Base-by-base conservation (phyloP, 805 yeast species). In the Candida sphagnicola region DNA sequence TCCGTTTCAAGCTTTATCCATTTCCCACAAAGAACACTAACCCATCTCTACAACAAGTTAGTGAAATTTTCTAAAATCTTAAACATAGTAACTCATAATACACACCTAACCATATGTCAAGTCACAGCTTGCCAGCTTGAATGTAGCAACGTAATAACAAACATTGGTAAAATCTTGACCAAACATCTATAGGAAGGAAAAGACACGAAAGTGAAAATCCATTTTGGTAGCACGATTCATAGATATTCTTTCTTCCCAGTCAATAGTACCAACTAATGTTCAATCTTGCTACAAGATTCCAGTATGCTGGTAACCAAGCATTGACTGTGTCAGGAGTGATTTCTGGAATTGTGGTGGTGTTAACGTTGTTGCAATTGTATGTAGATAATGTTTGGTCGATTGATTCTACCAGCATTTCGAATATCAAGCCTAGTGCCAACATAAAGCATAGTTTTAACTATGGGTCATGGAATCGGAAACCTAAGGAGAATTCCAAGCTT, bases 401-500 rank as follows among this genome's bases (percentile, higher is more conserved):
- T 11, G 60, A 69, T 17, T 46, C 74, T 15, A 50, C 70, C 1
- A 40, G 70, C 12, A 59, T 65, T 14, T 46, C 63, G 35, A 57
- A 74, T 32, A 50, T 67, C 34, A 52, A 47, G 37, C 61, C 72
- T 8, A 41, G 55, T 13, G 67, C 78, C 8, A 68, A 63, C 41
- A 43, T 75, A 23, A 80, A 75, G 51, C 63, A 69, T 46, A 80
- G 80, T 48, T 78, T 78, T 49, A 70, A 74, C 43, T 82, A 73
- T 54, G 96, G 96, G 2, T 80, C 90, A 3, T 61, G 61, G 6
- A 72, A 72, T 41, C 78, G 81, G 36, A 74, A 71, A 47, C 81
- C 85, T 36, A 89, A 83, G 63, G 95, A 90, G 54, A 87, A 87
- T 56, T 71, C 84, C 41, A 77, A 74, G 49, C 59, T 89, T 28